These are phyloP conservation scores for Angomonas desouzai DNA, from an alignment of 208 protist genomes.

Conservation along the genomic window DNA sequence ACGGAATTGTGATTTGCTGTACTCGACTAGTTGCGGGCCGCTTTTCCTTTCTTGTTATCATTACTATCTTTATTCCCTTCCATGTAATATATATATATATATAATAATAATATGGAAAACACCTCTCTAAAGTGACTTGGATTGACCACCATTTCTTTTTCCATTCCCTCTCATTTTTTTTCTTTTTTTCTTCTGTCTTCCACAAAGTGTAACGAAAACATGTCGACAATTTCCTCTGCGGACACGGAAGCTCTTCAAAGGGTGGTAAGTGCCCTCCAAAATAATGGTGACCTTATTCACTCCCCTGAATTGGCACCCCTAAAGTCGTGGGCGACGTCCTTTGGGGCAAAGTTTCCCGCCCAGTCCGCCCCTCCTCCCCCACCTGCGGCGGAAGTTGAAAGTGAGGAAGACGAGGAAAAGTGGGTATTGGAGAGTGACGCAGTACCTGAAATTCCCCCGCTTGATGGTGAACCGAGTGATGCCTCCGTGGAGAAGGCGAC, in stretches of 20 bases:
- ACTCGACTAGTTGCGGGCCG: background rate
- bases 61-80: too few relatives aligned
- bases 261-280: slow-evolving; percentile 28
- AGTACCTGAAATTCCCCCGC: slow-evolving; percentile 26
- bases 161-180: slow-evolving; percentile 1
- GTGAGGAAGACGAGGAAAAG: slow-evolving; percentile 55
- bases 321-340: slow-evolving; percentile 26
- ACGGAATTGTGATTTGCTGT: too few relatives aligned
- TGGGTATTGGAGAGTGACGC: slow-evolving; percentile 39
- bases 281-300: slow-evolving; percentile 37
- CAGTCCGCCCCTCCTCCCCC: background rate
- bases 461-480: slow-evolving; percentile 32
- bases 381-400: slow-evolving; percentile 18
- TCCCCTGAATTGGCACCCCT: slow-evolving; percentile 30
- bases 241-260: slow-evolving; percentile 40
- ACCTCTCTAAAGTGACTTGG: background rate
- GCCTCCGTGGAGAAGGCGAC: slow-evolving; percentile 53
- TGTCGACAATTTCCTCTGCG: slow-evolving; percentile 19
- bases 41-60: background rate
- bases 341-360: slow-evolving; percentile 34
- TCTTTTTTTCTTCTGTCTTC: slow-evolving; percentile 15
- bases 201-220: too few relatives aligned
- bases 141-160: slow-evolving; percentile 3
- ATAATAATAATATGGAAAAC: too few relatives aligned
- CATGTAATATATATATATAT: too few relatives aligned